Conservation (phyloP, 2,329 filamentous ascomycete species). For the Xylaria sp. region DNA sequence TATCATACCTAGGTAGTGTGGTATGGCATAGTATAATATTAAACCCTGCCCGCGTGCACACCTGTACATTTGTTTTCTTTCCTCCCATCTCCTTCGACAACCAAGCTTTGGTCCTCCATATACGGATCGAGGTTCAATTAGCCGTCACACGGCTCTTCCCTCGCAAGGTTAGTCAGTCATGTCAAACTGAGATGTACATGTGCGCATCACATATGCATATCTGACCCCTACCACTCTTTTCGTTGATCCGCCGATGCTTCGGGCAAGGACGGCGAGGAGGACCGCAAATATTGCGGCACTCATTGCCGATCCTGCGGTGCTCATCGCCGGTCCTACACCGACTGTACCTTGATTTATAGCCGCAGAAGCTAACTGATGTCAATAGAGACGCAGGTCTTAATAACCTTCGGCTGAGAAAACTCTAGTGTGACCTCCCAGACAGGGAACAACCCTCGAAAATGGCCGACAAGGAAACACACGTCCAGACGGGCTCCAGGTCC, state of each 20-base stretch:
- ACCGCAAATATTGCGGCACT: background rate
- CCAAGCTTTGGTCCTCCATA: conserved; percentile 19
- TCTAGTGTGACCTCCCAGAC: conserved; percentile 4
- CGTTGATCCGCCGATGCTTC: conserved; percentile 8
- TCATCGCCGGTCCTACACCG: background rate
- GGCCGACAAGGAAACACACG: conserved; percentile 31
- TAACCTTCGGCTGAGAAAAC: background rate
- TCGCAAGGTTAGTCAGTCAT: conserved; percentile 35
- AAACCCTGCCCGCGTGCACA: conserved; percentile 24
- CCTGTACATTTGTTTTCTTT: conserved; percentile 1
- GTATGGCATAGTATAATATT: conserved; percentile 13
- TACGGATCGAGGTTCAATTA: conserved; percentile 26
- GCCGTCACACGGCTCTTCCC: conserved; percentile 20
- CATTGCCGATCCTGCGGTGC: background rate
- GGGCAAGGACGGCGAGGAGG: background rate
- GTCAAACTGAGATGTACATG: conserved; percentile 6
- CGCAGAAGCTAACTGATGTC: conserved; percentile 3
- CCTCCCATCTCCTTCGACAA: conserved; percentile 9
- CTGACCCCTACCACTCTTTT: background rate
- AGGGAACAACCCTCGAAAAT: conserved; percentile 29
- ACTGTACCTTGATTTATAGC: background rate
- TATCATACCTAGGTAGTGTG: conserved; percentile 1
- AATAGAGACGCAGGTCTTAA: conserved; percentile 14
- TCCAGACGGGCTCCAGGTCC: conserved; percentile 23
- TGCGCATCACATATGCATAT: conserved; percentile 4